Evolutionary conservation across 306 rosid genomes (phyloP).

Genomic region (Cajanus cajan): DNA sequence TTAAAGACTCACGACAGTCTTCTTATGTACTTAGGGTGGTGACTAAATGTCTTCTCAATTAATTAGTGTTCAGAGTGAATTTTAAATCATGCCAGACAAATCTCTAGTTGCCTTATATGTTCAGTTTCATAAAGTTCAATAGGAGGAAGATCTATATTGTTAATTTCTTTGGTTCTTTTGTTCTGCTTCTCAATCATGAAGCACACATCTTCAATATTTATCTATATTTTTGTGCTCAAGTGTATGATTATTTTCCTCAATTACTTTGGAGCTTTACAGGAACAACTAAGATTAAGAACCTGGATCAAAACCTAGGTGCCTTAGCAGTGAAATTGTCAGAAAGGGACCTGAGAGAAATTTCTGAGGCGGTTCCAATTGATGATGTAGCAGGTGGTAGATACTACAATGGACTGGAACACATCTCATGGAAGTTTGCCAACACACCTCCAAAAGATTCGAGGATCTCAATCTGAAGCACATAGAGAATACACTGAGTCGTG

Average conservation of each 20-base stretch:
- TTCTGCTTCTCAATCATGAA: no score
- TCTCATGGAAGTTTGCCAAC: slow-evolving; percentile 39
- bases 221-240: neutral
- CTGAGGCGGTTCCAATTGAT: slow-evolving; percentile 40
- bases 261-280: neutral
- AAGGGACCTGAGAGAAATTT: slow-evolving; percentile 44
- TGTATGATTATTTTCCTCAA: neutral
- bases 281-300: slow-evolving; percentile 32
- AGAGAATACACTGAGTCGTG: neutral
- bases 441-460: slow-evolving; percentile 39
- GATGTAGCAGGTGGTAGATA: slow-evolving; percentile 46
- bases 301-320: slow-evolving; percentile 23
- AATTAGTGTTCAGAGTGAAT: neutral
- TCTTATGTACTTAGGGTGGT: neutral
- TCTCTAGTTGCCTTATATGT: neutral
- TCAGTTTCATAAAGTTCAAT: neutral
- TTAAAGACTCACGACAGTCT: neutral
- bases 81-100: neutral
- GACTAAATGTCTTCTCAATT: neutral
- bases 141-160: neutral
- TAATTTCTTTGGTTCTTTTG: neutral
- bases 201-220: no score
- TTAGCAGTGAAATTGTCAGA: slow-evolving; percentile 37
- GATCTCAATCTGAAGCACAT: neutral
- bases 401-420: neutral